Percentiles rank a stretch among this genome's conserved stretches.
Conservation (phyloP, 2,329 filamentous ascomycete genomes). For the Eutypa lata region DNA sequence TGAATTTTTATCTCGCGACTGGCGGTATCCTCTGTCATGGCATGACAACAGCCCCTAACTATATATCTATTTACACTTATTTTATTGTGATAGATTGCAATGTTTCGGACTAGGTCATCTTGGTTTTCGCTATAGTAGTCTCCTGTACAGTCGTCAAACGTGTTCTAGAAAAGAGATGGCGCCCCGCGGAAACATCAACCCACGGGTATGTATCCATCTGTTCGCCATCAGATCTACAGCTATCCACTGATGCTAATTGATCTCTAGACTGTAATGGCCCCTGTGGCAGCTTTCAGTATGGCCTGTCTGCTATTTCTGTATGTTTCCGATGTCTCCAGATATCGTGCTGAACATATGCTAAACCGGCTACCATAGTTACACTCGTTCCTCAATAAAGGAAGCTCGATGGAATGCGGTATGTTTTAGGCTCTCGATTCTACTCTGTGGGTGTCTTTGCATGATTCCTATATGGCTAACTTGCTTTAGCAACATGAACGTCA, state of each 20-base stretch:
- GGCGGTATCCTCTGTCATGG: too few species aligned
- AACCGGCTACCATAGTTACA: constrained; percentile 10
- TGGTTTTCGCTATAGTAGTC: too few species aligned
- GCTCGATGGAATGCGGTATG: constrained; percentile 18
- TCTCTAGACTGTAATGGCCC: constrained; percentile 18
- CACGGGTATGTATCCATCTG: constrained; percentile 10
- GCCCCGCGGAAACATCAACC: constrained; percentile 16
- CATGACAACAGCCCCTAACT: too few species aligned
- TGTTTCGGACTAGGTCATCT: too few species aligned
- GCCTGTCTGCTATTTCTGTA: constrained; percentile 19
- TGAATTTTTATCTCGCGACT: too few species aligned
- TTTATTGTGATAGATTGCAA: too few species aligned
- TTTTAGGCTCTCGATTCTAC: neutral
- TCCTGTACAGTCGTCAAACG: neutral
- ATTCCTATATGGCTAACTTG: constrained; percentile 5
- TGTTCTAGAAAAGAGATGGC: constrained; percentile 9
- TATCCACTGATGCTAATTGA: neutral
- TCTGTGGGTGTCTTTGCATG: neutral
- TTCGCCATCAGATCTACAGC: neutral
- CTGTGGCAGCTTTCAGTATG: constrained; percentile 20
- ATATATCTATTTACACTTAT: too few species aligned
- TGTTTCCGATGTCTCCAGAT: neutral
- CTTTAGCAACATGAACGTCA: constrained; percentile 15
- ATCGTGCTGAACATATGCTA: neutral
- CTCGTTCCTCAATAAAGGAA: constrained; percentile 18